Percentiles rank a stretch among this genome's conserved stretches.
These are phyloP conservation scores for Penicillium sp. DNA, from an alignment of 2,329 filamentous ascomycete genomes.

Conservation along the genomic window DNA sequence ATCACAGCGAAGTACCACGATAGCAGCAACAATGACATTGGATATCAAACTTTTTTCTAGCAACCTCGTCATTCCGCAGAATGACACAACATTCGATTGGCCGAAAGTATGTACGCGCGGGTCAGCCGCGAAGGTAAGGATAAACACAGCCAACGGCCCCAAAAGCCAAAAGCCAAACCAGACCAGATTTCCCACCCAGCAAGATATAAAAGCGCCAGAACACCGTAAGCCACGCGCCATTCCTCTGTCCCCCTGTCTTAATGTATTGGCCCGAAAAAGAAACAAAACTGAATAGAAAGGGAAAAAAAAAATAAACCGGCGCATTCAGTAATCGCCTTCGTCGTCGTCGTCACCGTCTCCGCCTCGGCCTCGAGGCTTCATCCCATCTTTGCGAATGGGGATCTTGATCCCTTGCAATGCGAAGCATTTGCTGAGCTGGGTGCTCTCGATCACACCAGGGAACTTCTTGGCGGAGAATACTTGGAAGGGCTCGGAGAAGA, in stretches of 20 bases:
- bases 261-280: slow-evolving; percentile 17
- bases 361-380: slow-evolving; percentile 42
- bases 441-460: slow-evolving; percentile 94
- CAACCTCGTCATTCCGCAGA: too few species aligned
- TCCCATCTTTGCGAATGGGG: slow-evolving; percentile 85
- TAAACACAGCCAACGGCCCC: slow-evolving; percentile 13
- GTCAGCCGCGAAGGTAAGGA: slow-evolving; percentile 14
- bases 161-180: slow-evolving; percentile 9
- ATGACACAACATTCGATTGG: background rate
- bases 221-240: slow-evolving; percentile 30
- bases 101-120: slow-evolving; percentile 20
- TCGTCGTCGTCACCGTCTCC: slow-evolving; percentile 37
- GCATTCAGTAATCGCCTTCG: slow-evolving; percentile 32
- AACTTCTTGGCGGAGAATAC: slow-evolving; percentile 99
- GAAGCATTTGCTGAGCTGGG: slow-evolving; percentile 86
- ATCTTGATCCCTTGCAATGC: slow-evolving; percentile 95
- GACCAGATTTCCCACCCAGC: background rate
- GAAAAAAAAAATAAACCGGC: background rate
- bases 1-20: too few species aligned
- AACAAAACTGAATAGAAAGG: background rate
- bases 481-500: slow-evolving; percentile 85
- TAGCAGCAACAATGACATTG: background rate
- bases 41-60: slow-evolving; percentile 8
- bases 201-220: slow-evolving; percentile 21
- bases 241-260: slow-evolving; percentile 20